Conservation (phyloP, 1,139 yeast species). For the Hyphopichia pseudoburtonii region DNA sequence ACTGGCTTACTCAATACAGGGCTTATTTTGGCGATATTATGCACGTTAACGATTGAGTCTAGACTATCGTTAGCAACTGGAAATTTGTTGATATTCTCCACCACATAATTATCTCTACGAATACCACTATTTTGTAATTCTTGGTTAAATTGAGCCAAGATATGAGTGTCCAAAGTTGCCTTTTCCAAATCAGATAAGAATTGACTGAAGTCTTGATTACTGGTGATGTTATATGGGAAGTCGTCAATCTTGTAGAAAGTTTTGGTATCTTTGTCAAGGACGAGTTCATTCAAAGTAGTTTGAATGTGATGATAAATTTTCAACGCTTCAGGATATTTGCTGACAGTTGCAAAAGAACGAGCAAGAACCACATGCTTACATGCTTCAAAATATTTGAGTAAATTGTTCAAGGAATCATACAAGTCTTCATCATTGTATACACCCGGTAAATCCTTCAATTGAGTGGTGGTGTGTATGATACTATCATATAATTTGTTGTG, state of each 20-base stretch:
- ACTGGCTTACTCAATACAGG: constrained; percentile 84
- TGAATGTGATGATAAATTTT: constrained; percentile 46
- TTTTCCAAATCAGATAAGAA: constrained; percentile 28
- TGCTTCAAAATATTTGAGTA: constrained; percentile 48
- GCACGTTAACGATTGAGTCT: constrained; percentile 47
- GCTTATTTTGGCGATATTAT: constrained; percentile 34
- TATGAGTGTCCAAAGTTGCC: constrained; percentile 43
- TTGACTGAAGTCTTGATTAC: constrained; percentile 28
- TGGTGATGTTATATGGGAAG: constrained; percentile 42
- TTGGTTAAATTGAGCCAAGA: constrained; percentile 49
- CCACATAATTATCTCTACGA: constrained; percentile 18
- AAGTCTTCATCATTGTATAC: constrained; percentile 82
- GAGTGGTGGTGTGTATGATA: constrained; percentile 48
- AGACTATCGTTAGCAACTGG: constrained; percentile 39
- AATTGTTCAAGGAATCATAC: constrained; percentile 48
- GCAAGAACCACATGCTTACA: constrained; percentile 48
- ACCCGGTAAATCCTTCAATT: constrained; percentile 82
- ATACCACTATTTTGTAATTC: constrained; percentile 15
- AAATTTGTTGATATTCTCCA: constrained; percentile 52
- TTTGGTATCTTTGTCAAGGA: constrained; percentile 13
- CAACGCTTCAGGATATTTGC: constrained; percentile 53
- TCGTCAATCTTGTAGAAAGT: constrained; percentile 26
- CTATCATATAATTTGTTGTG: constrained; percentile 49
- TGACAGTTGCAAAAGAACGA: constrained; percentile 46
- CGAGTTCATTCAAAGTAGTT: constrained; percentile 15